Base-by-base conservation (phyloP, 2,329 filamentous ascomycete species). In the Periconia macrospinosa region DNA sequence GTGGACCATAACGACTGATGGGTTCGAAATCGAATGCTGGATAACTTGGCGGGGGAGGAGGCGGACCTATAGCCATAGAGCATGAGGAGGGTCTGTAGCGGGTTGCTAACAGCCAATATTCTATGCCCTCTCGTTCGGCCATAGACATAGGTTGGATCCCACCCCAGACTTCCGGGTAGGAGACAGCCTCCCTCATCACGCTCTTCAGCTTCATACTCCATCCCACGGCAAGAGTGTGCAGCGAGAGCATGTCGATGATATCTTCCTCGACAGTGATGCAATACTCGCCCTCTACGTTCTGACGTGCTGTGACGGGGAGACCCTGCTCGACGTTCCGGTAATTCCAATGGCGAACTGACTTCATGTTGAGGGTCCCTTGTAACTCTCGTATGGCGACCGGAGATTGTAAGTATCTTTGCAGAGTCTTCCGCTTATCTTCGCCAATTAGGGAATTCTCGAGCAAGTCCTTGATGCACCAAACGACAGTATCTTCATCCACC, bases 401-500 rank as follows among this genome's bases (percentile, higher is more conserved):
- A 8, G 62, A 66, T 20, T 70, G 59, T 1, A 66, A 47, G 45
- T 70, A 72, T 5, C 47, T n/a, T 35, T 65, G 59, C 15, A 72
- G 62, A 0, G 42, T 57, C n/a, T 50, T 54, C 47, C 56, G 66
- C 60, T 82, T 83, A 42, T 84, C 79, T 1, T 79, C 74, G 6
- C 76, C 78, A 19, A 85, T 68, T 1, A 82, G 62, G 41, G 81
- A 79, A 3, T 76, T 76, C 27, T 72, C 69, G 23, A 85, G 65
- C 17, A 86, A 68, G 2, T 81, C 78, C 13, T 73, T 68, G 49
- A 84, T 81, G 13, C 76, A 75, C 68, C 72, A 78, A 23, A 73
- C 68, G 6, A 86, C 70, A 9, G 70, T 64, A 0, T 72, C 56
- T 3, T 75, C 67, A 41, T 75, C 70, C 50, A 84, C 75, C 52